Evolutionary conservation across 192 early-diverging fungal species (phyloP).

Genomic region (Backusella westeae): DNA sequence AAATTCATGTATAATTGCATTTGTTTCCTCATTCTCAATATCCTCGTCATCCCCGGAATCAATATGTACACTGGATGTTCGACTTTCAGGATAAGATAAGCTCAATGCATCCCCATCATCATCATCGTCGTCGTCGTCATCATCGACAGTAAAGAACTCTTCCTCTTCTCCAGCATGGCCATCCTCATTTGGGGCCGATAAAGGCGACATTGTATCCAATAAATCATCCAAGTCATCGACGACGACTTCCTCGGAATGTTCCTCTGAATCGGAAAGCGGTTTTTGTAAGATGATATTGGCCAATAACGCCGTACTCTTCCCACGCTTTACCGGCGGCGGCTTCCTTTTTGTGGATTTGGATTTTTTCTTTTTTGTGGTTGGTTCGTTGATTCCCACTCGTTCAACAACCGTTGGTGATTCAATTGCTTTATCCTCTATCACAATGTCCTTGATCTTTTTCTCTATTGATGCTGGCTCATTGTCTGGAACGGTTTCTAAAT

Average conservation of each 20-base stretch:
- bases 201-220: conserved; percentile 6
- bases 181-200: conserved; percentile 28
- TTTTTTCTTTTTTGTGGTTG: neutral
- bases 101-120: conserved; percentile 1
- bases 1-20: conserved; percentile 29
- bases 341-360: neutral
- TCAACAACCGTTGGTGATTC: neutral
- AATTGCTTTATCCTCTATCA: neutral
- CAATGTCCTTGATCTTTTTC: neutral
- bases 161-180: neutral
- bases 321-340: neutral
- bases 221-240: conserved; percentile 30
- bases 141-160: neutral
- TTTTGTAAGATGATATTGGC: conserved; percentile 7
- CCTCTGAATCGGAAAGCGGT: neutral
- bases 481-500: neutral
- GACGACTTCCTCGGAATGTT: neutral
- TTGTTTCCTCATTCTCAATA: conserved; percentile 35
- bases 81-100: conserved; percentile 7
- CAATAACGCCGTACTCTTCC: conserved; percentile 12
- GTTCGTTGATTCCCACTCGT: neutral
- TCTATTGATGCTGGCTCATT: neutral
- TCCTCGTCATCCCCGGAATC: conserved; percentile 34
- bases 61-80: conserved; percentile 26
- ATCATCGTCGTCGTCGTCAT: conserved; percentile 9